Evolutionary conservation across 176 grass and related monocot species (phyloP).

Genomic region (Musa schizocarpa): DNA sequence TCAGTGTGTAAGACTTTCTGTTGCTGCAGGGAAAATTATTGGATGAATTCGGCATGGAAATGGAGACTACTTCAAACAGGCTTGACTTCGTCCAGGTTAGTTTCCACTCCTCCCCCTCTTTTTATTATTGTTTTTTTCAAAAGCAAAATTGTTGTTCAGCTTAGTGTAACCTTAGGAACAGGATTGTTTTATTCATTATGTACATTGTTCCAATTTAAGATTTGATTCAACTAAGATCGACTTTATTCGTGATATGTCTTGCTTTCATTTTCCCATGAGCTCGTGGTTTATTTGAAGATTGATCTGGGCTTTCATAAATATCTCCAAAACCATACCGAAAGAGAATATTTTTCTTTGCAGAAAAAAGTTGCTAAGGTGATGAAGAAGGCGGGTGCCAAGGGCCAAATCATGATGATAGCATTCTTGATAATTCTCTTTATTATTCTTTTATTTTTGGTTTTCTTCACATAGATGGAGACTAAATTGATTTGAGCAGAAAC

Average conservation of each 20-base stretch:
- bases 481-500: not conserved
- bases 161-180: no score
- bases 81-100: slow-evolving; percentile 83
- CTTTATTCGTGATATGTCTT: no score
- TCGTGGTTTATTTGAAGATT: no score
- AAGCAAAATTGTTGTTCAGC: no score
- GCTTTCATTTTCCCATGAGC: no score
- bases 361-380: slow-evolving; percentile 95
- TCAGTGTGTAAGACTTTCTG: not conserved
- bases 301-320: no score
- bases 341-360: slow-evolving; percentile 16
- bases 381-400: slow-evolving; percentile 73
- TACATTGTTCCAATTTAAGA: no score
- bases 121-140: no score
- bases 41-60: slow-evolving; percentile 74
- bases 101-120: not conserved
- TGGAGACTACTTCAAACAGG: slow-evolving; percentile 81
- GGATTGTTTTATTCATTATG: no score
- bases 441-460: slow-evolving; percentile 85
- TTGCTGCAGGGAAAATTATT: slow-evolving; percentile 64
- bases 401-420: slow-evolving; percentile 72
- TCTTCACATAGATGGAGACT: slow-evolving; percentile 41
- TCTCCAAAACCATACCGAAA: not conserved
- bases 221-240: no score
- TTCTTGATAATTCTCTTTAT: slow-evolving; percentile 84